These are phyloP conservation scores for Rosellinia necatrix DNA, from an alignment of 2,329 filamentous ascomycete species.

Conservation along the genomic window DNA sequence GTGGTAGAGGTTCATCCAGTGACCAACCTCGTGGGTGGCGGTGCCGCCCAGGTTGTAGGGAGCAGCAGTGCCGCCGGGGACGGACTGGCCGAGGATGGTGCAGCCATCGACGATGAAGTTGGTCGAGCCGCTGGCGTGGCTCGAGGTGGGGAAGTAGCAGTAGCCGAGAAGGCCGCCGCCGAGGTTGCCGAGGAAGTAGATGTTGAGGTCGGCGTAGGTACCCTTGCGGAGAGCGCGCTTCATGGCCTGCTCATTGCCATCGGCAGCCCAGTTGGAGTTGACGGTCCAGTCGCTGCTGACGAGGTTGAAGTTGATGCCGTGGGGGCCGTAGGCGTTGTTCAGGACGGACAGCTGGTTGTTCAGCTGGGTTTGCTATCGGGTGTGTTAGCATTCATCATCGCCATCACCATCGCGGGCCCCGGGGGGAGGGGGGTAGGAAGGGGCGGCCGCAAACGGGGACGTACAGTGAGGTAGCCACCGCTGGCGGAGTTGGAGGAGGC, in stretches of 20 bases:
- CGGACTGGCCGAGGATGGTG: constrained; percentile 34
- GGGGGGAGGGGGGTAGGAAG: no score
- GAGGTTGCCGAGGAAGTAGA: constrained; percentile 50
- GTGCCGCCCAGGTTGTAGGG: constrained; percentile 44
- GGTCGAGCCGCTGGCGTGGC: constrained; percentile 40
- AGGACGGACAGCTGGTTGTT: constrained; percentile 50
- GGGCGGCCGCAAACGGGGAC: not conserved
- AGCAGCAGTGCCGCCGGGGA: constrained; percentile 35
- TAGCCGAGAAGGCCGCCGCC: constrained; percentile 47
- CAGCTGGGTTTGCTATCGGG: constrained; percentile 42
- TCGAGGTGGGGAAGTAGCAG: constrained; percentile 54
- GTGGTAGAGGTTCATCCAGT: constrained; percentile 50
- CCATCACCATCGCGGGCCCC: no score
- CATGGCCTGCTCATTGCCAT: constrained; percentile 48
- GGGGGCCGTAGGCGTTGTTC: constrained; percentile 50
- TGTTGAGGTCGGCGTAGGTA: constrained; percentile 50
- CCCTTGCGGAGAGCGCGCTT: constrained; percentile 52
- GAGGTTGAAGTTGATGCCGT: constrained; percentile 52
- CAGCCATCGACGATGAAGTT: constrained; percentile 45
- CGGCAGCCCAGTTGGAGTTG: constrained; percentile 52
- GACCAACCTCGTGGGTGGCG: constrained; percentile 45
- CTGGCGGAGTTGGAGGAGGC: constrained; percentile 36
- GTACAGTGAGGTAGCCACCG: constrained; percentile 46
- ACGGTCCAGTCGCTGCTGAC: constrained; percentile 50
- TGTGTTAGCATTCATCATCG: constrained; percentile 16